Base-by-base conservation (phyloP, 2,329 filamentous ascomycete species). In the Nemania sp. region DNA sequence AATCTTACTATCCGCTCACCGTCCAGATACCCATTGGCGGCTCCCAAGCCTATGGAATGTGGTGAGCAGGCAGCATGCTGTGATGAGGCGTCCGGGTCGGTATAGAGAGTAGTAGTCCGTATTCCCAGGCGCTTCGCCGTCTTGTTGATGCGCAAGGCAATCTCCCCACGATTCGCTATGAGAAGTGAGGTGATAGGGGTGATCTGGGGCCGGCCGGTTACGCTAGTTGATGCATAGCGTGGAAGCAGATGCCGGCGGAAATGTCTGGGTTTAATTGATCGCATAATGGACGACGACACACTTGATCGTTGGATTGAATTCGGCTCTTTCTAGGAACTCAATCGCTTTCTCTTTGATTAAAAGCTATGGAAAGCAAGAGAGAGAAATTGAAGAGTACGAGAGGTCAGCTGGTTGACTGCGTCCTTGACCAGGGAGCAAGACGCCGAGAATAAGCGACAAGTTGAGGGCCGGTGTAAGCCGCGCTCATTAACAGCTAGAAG, bases 121-220 rank as follows among this genome's bases (percentile, higher is more conserved):
- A 99, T 96, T 53, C 94, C 93, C 68, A 96, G 88, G 60, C 88
- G 84, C 45, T 89, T 81, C 28, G 94, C 94, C 19, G 94, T 99
- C 62, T 86, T 84, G 62, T 92, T 89, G 62, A 99, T 94, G 63
- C 94, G 89, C 70, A 99, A 80, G 44, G 94, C 94, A 65, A 99
- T 99, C 74, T 99, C 94, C 65, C 94, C 94, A 64, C 94, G 87
- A 71, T 99, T 99, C 49, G 94, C 94, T 69, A 99, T 97, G 20
- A 99, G 81, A 36, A 97, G 89, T 7, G 91, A 96, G 50, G 84
- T 86, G 62, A 86, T 82, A 24, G 82, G 80, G 12, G 76, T 79
- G 40, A 74, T 64, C 37, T 68, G 66, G 28, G 63, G 39, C 45
- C 73, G 66, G 24, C 64, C 55, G n/a, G 69, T 49, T 9, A 68